A percentile compares a stretch with the other conserved stretches of the same genome.
These are phyloP conservation scores for Forsythia viridissima DNA, from an alignment of 257 asterid genomes.

Conservation along the genomic window DNA sequence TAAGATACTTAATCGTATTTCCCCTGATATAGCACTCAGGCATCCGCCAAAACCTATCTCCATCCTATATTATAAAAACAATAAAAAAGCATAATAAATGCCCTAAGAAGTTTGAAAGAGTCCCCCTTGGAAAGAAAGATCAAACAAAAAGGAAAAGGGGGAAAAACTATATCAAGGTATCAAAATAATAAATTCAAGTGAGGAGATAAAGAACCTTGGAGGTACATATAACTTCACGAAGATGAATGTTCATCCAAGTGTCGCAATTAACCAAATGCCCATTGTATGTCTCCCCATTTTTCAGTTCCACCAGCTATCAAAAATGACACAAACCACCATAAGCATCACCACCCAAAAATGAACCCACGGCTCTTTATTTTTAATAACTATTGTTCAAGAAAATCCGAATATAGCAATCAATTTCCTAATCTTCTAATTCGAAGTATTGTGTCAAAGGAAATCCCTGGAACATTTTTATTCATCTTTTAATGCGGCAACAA, in stretches of 20 bases:
- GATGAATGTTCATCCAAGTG: constrained; percentile 99
- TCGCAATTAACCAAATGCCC: constrained; percentile 98
- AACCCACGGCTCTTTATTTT: background rate
- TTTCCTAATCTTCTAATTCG: background rate
- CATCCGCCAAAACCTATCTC: constrained; percentile 99
- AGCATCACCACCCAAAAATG: constrained; percentile 8
- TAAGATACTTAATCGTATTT: constrained; percentile 66
- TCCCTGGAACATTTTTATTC: background rate
- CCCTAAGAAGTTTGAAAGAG: too few relatives aligned
- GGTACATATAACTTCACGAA: constrained; percentile 97
- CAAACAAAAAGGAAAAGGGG: background rate
- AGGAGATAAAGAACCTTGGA: constrained; percentile 61
- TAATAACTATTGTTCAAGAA: background rate
- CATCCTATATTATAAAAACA: constrained; percentile 56
- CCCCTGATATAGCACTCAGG: constrained; percentile 90
- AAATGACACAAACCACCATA: constrained; percentile 2
- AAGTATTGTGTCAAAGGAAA: background rate
- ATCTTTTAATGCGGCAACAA: background rate
- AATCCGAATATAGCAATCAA: background rate
- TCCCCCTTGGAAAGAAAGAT: background rate
- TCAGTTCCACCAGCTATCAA: constrained; percentile 83
- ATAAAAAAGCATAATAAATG: constrained; percentile 4
- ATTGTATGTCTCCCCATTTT: constrained; percentile 96
- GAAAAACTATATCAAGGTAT: background rate
- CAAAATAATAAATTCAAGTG: background rate